Conservation (phyloP, 1,284 basidiomycete genomes). For the Marasmius oreades region DNA sequence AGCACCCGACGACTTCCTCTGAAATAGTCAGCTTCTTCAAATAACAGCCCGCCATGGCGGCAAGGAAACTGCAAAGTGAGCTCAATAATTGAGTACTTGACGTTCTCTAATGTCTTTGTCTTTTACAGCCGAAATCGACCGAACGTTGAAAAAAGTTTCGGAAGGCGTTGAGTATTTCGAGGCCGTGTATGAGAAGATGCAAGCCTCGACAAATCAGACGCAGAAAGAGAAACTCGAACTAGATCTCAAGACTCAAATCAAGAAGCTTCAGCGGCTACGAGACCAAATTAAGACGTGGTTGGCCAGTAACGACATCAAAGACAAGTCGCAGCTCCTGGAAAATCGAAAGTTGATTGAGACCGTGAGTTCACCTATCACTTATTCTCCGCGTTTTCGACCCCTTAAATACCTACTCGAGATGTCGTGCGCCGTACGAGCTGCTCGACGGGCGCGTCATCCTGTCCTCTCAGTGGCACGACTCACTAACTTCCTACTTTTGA, state of each 20-base stretch:
- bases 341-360: conserved; percentile 97
- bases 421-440: not conserved
- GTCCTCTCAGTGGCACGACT: not conserved
- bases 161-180: conserved; percentile 96
- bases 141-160: conserved; percentile 90
- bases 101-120: conserved; percentile 7
- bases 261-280: conserved; percentile 96
- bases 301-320: conserved; percentile 98
- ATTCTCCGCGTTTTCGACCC: conserved; percentile 10
- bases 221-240: conserved; percentile 97
- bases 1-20: not conserved
- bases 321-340: conserved; percentile 92
- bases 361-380: conserved; percentile 50
- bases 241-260: conserved; percentile 97
- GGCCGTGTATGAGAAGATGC: conserved; percentile 95
- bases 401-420: not conserved
- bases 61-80: conserved; percentile 78
- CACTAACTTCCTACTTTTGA: conserved; percentile 16
- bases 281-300: conserved; percentile 99
- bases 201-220: conserved; percentile 87
- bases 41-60: conserved; percentile 57
- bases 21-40: not conserved
- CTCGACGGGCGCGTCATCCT: not conserved
- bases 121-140: conserved; percentile 86
- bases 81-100: conserved; percentile 7